Percentiles rank a stretch among this genome's conserved stretches.
These are phyloP conservation scores for Pyricularia grisea DNA, from an alignment of 2,329 filamentous ascomycete species.

Conservation along the genomic window DNA sequence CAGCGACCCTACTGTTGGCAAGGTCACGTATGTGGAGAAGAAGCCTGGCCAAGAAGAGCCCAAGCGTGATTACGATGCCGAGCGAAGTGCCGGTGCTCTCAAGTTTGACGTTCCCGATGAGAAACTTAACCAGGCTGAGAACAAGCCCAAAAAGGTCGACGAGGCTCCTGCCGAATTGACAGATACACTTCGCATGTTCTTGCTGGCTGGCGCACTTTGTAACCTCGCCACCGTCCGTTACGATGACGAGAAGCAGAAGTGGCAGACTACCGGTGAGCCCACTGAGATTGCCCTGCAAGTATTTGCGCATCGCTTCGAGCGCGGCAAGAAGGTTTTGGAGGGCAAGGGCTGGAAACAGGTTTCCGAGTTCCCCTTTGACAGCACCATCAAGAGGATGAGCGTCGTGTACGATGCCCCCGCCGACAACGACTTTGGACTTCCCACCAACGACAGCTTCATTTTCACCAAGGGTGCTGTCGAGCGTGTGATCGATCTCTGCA, in stretches of 20 bases:
- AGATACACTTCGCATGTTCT: constrained; percentile 38
- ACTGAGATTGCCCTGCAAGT: constrained; percentile 72
- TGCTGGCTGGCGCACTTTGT: constrained; percentile 51
- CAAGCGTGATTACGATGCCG: constrained; percentile 45
- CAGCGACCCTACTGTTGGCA: constrained; percentile 50
- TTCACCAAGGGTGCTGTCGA: constrained; percentile 57
- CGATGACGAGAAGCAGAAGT: constrained; percentile 43
- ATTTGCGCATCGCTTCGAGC: constrained; percentile 59
- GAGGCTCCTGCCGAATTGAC: constrained; percentile 30
- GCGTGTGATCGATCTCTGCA: constrained; percentile 48
- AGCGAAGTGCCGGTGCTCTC: constrained; percentile 49
- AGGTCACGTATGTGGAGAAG: constrained; percentile 34
- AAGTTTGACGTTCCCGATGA: constrained; percentile 55
- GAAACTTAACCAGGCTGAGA: constrained; percentile 32
- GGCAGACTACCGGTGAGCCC: constrained; percentile 61
- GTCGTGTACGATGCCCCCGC: constrained; percentile 54
- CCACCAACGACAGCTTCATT: constrained; percentile 36
- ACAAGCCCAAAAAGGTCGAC: constrained; percentile 23
- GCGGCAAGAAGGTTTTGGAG: constrained; percentile 44
- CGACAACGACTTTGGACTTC: constrained; percentile 25
- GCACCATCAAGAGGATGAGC: constrained; percentile 70
- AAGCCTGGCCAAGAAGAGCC: constrained; percentile 17
- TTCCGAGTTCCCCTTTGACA: constrained; percentile 72
- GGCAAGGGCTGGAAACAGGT: constrained; percentile 50
- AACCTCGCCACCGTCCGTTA: constrained; percentile 53